A percentile compares a stretch with the other conserved stretches of the same genome.
phyloP scores from a whole-genome alignment of 257 asterid genomes.

The Solanum medicagineum region DNA sequence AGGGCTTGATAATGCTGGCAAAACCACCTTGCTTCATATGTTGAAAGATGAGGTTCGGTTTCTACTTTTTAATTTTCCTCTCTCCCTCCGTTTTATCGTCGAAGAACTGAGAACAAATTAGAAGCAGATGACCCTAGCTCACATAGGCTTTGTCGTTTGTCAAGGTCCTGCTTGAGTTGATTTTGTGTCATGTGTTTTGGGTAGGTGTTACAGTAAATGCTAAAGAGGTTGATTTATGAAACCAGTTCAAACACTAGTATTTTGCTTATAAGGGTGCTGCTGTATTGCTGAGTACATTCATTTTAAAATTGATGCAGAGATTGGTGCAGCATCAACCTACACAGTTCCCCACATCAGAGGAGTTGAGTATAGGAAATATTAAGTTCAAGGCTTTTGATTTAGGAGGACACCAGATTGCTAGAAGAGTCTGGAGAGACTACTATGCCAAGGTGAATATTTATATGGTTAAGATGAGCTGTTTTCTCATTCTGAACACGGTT shows the following conservation, averaged over 20 bases:
- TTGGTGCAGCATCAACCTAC: slow-evolving; percentile 45
- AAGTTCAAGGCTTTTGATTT: slow-evolving; percentile 42
- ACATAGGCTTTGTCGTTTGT: neutral
- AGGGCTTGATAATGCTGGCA: slow-evolving; percentile 48
- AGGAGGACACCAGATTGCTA: slow-evolving; percentile 43
- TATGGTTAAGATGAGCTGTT: neutral
- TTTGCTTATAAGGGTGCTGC: neutral
- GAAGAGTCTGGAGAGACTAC: slow-evolving; percentile 51
- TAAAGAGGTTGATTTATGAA: neutral
- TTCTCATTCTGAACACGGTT: neutral
- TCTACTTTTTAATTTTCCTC: neutral
- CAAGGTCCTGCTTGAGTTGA: neutral
- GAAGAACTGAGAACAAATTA: neutral
- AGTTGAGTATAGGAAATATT: slow-evolving; percentile 32
- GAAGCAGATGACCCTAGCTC: neutral
- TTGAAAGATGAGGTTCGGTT: slow-evolving; percentile 29
- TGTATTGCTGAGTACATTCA: neutral
- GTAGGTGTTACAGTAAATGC: neutral
- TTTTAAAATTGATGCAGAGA: slow-evolving; percentile 18
- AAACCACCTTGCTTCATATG: slow-evolving; percentile 44
- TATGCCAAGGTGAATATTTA: slow-evolving; percentile 26
- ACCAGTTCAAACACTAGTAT: neutral
- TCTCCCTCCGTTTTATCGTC: neutral
- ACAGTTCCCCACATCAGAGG: slow-evolving; percentile 46
- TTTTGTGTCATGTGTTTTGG: neutral